Percentiles rank a stretch among this genome's conserved stretches.
phyloP scores from a whole-genome alignment of 441 rosid genomes.

The Croton laevigatus region DNA sequence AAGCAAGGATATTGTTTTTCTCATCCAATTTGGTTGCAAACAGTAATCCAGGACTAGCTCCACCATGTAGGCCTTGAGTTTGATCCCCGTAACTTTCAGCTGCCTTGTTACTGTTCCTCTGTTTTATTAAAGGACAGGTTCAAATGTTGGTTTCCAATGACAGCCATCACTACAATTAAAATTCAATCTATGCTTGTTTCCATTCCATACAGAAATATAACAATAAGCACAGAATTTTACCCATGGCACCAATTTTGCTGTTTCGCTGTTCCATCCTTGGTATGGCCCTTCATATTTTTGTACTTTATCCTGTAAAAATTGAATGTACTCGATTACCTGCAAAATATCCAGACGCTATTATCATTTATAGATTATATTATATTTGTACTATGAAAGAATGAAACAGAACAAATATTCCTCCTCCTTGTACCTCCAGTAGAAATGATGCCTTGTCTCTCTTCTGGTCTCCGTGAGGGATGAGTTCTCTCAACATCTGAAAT shows the following conservation, averaged over 20 bases:
- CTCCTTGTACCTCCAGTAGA: slow-evolving; percentile 64
- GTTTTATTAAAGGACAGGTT: slow-evolving; percentile 25
- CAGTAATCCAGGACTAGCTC: slow-evolving; percentile 35
- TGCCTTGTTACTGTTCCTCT: slow-evolving; percentile 49
- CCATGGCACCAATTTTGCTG: slow-evolving; percentile 64
- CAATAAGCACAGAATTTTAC: slow-evolving; percentile 37
- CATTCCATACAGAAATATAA: neutral
- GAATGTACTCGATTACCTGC: slow-evolving; percentile 90
- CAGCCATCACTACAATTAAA: neutral
- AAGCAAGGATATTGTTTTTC: slow-evolving; percentile 41
- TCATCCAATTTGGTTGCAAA: slow-evolving; percentile 56
- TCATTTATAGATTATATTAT: slow-evolving; percentile 6
- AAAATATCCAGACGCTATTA: slow-evolving; percentile 9
- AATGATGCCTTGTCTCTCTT: slow-evolving; percentile 97
- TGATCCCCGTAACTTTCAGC: slow-evolving; percentile 48
- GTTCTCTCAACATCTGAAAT: slow-evolving; percentile 82
- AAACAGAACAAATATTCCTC: neutral
- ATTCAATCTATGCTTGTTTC: neutral
- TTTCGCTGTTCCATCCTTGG: slow-evolving; percentile 74
- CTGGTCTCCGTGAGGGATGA: slow-evolving; percentile 88
- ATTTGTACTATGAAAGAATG: neutral
- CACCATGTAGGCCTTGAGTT: slow-evolving; percentile 29
- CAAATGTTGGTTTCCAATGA: slow-evolving; percentile 1
- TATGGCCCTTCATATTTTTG: slow-evolving; percentile 64
- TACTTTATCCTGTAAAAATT: slow-evolving; percentile 79